phyloP scores from a whole-genome alignment of 257 asterid genomes.

The Solanum bulbocastanum region DNA sequence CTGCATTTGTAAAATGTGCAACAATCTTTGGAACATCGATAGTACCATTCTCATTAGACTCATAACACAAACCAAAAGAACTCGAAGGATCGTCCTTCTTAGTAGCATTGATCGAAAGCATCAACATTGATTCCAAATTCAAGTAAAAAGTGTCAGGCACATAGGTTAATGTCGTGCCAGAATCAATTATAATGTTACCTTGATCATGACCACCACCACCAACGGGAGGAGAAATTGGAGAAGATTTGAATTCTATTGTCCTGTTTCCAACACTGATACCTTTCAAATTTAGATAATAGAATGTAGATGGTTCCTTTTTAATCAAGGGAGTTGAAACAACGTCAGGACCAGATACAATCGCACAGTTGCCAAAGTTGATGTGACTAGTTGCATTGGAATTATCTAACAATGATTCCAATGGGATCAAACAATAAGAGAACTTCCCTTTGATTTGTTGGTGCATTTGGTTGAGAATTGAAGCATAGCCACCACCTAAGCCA shows the following conservation, averaged over 20 bases:
- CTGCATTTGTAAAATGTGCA: slow-evolving; percentile 2
- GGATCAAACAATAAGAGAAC: slow-evolving; percentile 10
- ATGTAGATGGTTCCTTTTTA: background rate
- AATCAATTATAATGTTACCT: slow-evolving; percentile 15
- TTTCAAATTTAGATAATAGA: slow-evolving; percentile 5
- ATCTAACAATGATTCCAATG: background rate
- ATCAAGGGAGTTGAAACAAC: slow-evolving; percentile 10
- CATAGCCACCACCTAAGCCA: slow-evolving; percentile 5
- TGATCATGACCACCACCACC: background rate
- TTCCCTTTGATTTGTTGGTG: background rate
- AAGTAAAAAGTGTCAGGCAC: background rate
- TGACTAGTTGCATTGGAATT: background rate
- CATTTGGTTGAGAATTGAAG: slow-evolving; percentile 2
- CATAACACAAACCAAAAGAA: background rate
- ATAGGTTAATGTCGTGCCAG: background rate
- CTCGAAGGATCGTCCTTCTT: background rate
- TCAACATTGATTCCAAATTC: background rate
- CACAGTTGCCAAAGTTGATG: background rate
- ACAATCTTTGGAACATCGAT: background rate
- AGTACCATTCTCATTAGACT: background rate
- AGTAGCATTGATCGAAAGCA: background rate
- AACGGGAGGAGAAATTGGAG: background rate
- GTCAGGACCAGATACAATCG: background rate
- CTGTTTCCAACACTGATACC: background rate
- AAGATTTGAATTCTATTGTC: background rate